Evolutionary conservation across 169 alveolate species (phyloP), one percentile per base, ranked within the genome.

Genomic region (Amoebophrya sp.): DNA sequence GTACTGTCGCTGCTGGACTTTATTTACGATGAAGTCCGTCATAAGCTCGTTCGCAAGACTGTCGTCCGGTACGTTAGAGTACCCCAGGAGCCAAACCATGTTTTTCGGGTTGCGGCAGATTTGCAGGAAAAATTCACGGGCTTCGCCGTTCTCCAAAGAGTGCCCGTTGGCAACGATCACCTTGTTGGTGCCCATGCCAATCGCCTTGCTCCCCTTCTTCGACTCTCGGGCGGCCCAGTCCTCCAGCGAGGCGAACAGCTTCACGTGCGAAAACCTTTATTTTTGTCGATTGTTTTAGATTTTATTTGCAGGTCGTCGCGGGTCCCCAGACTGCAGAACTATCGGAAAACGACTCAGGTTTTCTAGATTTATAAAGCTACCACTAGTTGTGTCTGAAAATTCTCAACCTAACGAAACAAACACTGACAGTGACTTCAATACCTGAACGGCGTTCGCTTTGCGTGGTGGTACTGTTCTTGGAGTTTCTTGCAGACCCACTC

Each of bases 401-500:
- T n/a, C n/a, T n/a, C n/a, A n/a, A n/a, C n/a, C n/a, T n/a, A n/a
- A n/a, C n/a, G n/a, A n/a, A n/a, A n/a, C n/a, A n/a, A n/a, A n/a
- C n/a, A n/a, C n/a, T n/a, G n/a, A n/a, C 18, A 7, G 18, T 47
- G 66, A 47, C 66, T 7, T 47, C 7, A 47, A 18, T 47, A 47
- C 66, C 83, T 7, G 83, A 66, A 66, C 35, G 83, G 83, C 35
- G 83, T 66, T 25, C 35, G 29, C 35, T 25, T 7, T 25, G 39
- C 83, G 7, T 66, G 83, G 35, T 66, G 83, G 83, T 66, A 66
- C 35, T 66, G 83, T 25, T 66, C 83, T 25, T 66, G 83, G 35
- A 66, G 83, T 25, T 66, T 66, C 83, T 66, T 66, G 83, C 35
- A 66, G 35, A 66, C 83, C 83, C 83, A 66, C 83, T 66, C 83